Percentiles rank a stretch among this genome's conserved stretches.
These are phyloP conservation scores for Secale cereale DNA, from an alignment of 176 grass and related monocot species.

Conservation along the genomic window DNA sequence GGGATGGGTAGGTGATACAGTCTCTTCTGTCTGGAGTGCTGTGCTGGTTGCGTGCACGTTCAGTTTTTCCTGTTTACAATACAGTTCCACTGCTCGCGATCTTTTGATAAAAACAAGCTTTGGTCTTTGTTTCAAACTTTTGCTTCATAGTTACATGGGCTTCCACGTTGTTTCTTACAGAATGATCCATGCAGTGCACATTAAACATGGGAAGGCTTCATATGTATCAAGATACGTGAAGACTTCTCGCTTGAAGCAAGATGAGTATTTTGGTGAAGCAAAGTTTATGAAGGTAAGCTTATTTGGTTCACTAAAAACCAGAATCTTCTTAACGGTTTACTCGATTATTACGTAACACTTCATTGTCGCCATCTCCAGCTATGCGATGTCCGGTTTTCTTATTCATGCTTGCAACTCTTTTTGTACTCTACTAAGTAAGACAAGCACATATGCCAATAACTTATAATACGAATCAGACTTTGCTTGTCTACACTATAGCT, in stretches of 20 bases:
- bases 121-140: too few relatives aligned
- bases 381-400: background rate
- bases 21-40: background rate
- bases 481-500: too few relatives aligned
- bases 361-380: background rate
- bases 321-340: background rate
- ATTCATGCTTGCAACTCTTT: background rate
- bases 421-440: background rate
- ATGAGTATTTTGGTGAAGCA: constrained; percentile 74
- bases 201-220: constrained; percentile 87
- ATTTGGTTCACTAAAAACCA: background rate
- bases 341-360: background rate
- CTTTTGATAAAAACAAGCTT: background rate
- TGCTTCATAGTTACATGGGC: background rate
- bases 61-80: background rate
- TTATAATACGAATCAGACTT: too few relatives aligned
- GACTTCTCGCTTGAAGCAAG: constrained; percentile 87
- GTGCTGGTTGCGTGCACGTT: background rate
- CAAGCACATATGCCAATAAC: too few relatives aligned
- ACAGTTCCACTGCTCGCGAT: background rate
- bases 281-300: constrained; percentile 76
- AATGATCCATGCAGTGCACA: constrained; percentile 89
- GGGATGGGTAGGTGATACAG: constrained; percentile 70
- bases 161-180: constrained; percentile 30
- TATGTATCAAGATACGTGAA: constrained; percentile 91